phyloP scores from a whole-genome alignment of 2,329 filamentous ascomycete species.

The Aciculosporium take region DNA sequence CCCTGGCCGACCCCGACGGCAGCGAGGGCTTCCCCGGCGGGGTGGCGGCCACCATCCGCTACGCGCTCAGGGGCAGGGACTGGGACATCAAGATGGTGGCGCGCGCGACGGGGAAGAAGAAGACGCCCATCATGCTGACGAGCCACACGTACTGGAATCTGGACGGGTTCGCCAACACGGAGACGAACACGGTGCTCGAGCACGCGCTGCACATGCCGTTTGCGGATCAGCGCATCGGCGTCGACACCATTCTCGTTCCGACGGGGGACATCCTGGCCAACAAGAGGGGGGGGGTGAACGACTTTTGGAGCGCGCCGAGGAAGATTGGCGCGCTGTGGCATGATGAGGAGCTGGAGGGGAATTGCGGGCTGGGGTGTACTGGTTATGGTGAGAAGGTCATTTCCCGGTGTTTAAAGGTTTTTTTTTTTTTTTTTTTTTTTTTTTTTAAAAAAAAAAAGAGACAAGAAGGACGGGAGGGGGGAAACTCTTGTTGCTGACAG shows the following conservation, averaged over 20 bases:
- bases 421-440: not conserved
- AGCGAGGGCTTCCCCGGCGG: constrained; percentile 67
- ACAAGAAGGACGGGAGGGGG: too few relatives aligned
- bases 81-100: constrained; percentile 66
- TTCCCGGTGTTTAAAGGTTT: not conserved
- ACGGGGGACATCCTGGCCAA: constrained; percentile 64
- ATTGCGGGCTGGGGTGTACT: constrained; percentile 70
- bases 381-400: constrained; percentile 54
- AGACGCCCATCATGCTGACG: constrained; percentile 72
- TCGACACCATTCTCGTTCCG: constrained; percentile 59
- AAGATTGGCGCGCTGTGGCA: constrained; percentile 57
- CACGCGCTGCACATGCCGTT: constrained; percentile 63
- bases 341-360: constrained; percentile 46
- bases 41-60: constrained; percentile 60
- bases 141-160: constrained; percentile 70
- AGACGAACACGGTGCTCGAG: constrained; percentile 51
- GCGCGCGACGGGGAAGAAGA: constrained; percentile 53
- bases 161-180: constrained; percentile 62
- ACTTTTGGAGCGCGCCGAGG: constrained; percentile 74
- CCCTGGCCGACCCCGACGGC: constrained; percentile 56
- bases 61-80: constrained; percentile 49
- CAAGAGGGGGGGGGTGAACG: constrained; percentile 52
- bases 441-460: not conserved
- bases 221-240: constrained; percentile 51
- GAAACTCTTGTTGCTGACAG: not conserved